These are phyloP conservation scores for Jamesozyma gamospora DNA, from an alignment of 805 yeast genomes.

Conservation along the genomic window DNA sequence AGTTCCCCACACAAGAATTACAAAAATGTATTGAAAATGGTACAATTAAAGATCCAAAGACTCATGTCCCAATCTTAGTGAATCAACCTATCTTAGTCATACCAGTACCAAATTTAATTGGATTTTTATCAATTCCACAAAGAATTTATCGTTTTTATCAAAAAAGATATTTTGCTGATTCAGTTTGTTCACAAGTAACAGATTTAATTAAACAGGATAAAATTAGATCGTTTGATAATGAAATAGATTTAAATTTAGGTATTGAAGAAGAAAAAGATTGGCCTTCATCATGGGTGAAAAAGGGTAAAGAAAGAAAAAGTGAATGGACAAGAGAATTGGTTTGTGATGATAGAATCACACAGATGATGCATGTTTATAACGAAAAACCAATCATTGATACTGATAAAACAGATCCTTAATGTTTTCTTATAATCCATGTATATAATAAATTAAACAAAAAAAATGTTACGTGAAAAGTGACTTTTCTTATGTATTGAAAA, in stretches of 20 bases:
- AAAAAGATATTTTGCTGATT: constrained; percentile 59
- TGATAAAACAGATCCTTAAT: too few relatives aligned
- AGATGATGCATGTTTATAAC: constrained; percentile 3
- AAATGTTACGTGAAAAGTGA: too few relatives aligned
- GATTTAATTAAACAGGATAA: constrained; percentile 40
- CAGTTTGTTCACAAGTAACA: constrained; percentile 48
- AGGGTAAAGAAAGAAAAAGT: constrained; percentile 61
- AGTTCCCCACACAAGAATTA: constrained; percentile 38
- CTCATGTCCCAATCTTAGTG: constrained; percentile 45
- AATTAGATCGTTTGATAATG: constrained; percentile 40
- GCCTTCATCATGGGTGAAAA: constrained; percentile 77
- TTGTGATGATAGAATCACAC: constrained; percentile 54
- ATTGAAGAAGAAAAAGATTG: constrained; percentile 70
- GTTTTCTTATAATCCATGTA: too few relatives aligned
- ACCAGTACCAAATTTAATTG: constrained; percentile 68
- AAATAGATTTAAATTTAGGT: constrained; percentile 32
- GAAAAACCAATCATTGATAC: not conserved
- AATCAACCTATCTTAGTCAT: constrained; percentile 72
- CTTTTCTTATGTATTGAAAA: too few relatives aligned
- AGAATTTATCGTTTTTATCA: constrained; percentile 73
- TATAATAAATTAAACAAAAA: too few relatives aligned
- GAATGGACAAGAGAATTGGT: constrained; percentile 80
- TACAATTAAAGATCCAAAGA: constrained; percentile 23
- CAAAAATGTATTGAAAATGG: not conserved
- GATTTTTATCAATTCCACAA: constrained; percentile 66